phyloP scores from a whole-genome alignment of 352 stramenopile species.

The Phytopythium vexans region DNA sequence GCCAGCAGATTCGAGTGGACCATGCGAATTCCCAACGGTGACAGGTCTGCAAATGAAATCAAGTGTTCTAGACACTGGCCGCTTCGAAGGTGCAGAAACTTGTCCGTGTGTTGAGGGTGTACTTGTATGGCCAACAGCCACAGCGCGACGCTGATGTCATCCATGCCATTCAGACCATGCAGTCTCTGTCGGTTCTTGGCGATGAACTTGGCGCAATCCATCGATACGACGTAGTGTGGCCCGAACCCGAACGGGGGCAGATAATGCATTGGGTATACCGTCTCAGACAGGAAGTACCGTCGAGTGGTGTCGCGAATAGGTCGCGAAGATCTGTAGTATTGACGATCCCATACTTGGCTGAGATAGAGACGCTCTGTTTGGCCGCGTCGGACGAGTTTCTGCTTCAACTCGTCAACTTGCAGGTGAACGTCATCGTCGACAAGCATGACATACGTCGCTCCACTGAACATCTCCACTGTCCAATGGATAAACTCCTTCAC shows the following conservation, averaged over 20 bases:
- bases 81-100: constrained; percentile 43
- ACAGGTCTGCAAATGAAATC: constrained; percentile 49
- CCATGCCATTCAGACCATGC: constrained; percentile 24
- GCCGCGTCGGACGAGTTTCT: constrained; percentile 5
- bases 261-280: constrained; percentile 25
- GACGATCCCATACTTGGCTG: constrained; percentile 35
- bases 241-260: constrained; percentile 37
- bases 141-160: constrained; percentile 57
- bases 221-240: constrained; percentile 45
- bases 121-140: constrained; percentile 56
- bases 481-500: constrained; percentile 30
- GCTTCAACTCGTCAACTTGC: constrained; percentile 15
- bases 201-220: constrained; percentile 40
- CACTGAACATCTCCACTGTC: constrained; percentile 7
- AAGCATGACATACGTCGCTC: constrained; percentile 43
- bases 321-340: constrained; percentile 13
- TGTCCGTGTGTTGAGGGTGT: constrained; percentile 25
- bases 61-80: constrained; percentile 24
- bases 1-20: constrained; percentile 40
- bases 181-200: constrained; percentile 23
- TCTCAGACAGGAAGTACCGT: constrained; percentile 31
- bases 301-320: constrained; percentile 16
- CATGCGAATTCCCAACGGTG: constrained; percentile 28
- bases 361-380: constrained; percentile 11
- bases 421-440: constrained; percentile 62